phyloP scores from a whole-genome alignment of 83 land plant species.

The Diphasiastrum complanatum region DNA sequence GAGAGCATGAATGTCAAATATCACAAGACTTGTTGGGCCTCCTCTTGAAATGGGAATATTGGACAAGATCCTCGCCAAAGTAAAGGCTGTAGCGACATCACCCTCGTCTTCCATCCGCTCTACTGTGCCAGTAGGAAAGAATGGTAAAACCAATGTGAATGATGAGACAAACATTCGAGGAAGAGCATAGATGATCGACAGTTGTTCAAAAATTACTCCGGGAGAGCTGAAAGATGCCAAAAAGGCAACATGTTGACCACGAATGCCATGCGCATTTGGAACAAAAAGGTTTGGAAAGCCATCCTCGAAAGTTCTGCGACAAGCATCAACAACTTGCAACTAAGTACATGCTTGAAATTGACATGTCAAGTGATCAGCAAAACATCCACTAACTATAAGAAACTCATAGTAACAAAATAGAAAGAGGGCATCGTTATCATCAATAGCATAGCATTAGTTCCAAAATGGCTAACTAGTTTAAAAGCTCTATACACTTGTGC shows the following conservation, averaged over 20 bases:
- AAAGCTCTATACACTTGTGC: background rate
- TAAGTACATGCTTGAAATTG: background rate
- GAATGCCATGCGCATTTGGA: conserved; percentile 83
- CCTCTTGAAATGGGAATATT: conserved; percentile 90
- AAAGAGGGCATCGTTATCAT: too few relatives aligned
- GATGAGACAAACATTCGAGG: conserved; percentile 84
- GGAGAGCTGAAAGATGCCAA: conserved; percentile 95
- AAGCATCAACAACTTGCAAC: background rate
- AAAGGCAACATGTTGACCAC: conserved; percentile 93
- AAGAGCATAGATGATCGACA: conserved; percentile 78
- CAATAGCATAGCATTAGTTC: too few relatives aligned
- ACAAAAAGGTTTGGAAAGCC: conserved; percentile 94
- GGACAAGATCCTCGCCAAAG: conserved; percentile 82
- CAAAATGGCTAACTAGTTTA: background rate
- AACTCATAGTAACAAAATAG: too few relatives aligned
- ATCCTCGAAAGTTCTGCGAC: conserved; percentile 72
- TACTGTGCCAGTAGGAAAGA: conserved; percentile 86
- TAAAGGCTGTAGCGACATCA: conserved; percentile 91
- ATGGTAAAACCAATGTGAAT: conserved; percentile 83
- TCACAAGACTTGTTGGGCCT: conserved; percentile 93
- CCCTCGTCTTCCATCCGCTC: conserved; percentile 99
- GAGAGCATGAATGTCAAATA: conserved; percentile 91
- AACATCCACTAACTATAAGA: too few relatives aligned
- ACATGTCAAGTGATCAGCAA: too few relatives aligned
- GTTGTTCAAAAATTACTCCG: conserved; percentile 81